Evolutionary conservation across 148 eudicot genomes (phyloP).

Genomic region (Diospyros lotus): DNA sequence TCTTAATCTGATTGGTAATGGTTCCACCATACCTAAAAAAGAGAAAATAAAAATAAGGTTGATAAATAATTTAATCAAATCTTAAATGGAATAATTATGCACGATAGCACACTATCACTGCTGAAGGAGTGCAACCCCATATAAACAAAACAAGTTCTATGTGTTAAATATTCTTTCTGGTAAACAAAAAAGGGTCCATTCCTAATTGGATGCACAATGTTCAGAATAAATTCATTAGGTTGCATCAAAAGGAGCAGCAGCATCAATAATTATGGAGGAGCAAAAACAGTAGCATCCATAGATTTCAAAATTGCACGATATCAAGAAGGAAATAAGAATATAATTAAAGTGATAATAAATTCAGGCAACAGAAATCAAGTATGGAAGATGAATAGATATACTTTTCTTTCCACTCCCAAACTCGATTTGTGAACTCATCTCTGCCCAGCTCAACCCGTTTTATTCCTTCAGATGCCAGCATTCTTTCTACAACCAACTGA

Average conservation of each 20-base stretch:
- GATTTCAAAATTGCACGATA: neutral
- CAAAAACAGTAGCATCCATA: too few species aligned
- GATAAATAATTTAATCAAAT: neutral
- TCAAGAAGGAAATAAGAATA: constrained; percentile 1
- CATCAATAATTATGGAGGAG: too few species aligned
- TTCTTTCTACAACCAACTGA: constrained; percentile 96
- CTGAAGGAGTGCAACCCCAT: neutral
- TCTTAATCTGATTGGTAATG: constrained; percentile 89
- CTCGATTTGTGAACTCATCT: constrained; percentile 80
- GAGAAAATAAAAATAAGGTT: neutral
- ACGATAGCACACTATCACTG: neutral
- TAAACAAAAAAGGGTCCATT: too few species aligned
- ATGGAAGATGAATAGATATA: constrained; percentile 27
- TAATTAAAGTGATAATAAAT: neutral
- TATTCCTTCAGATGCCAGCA: constrained; percentile 93
- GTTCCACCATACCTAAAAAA: constrained; percentile 90
- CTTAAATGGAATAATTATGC: neutral
- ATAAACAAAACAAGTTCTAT: too few species aligned
- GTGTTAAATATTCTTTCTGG: too few species aligned
- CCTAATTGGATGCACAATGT: too few species aligned
- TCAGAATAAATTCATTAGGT: too few species aligned
- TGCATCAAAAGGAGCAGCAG: too few species aligned
- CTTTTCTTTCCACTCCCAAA: constrained; percentile 99
- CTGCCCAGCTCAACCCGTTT: constrained; percentile 85
- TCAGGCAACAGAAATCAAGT: neutral